phyloP scores from a whole-genome alignment of 2,329 filamentous ascomycete genomes.

The Phialophora chinensis region DNA sequence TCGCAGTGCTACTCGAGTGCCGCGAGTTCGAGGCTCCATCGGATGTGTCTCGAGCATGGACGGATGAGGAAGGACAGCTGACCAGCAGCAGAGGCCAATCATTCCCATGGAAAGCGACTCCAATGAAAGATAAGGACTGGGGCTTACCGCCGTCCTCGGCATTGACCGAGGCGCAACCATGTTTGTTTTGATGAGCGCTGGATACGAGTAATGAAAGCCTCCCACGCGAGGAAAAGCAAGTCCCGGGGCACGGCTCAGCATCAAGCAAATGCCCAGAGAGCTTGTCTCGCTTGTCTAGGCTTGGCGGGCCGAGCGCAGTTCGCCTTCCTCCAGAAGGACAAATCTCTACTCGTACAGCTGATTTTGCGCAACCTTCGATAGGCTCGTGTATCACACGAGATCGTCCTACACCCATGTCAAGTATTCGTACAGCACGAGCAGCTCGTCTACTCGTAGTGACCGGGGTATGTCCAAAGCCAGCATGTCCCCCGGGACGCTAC shows the following conservation, averaged over 20 bases:
- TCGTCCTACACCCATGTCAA: neutral
- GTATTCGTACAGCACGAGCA: neutral
- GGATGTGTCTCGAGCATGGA: neutral
- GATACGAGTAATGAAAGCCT: too few species aligned
- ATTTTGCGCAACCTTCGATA: neutral
- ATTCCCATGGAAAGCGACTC: neutral
- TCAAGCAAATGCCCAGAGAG: slow-evolving; percentile 21
- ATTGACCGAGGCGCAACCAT: neutral
- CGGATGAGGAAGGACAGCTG: neutral
- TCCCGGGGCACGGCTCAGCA: neutral
- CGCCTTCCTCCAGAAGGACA: neutral
- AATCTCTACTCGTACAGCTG: neutral
- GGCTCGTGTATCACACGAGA: neutral
- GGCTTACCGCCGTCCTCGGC: neutral
- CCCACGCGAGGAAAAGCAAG: neutral
- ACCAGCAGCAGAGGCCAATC: neutral
- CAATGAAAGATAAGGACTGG: neutral
- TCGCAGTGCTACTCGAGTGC: neutral
- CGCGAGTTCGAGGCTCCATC: too few species aligned
- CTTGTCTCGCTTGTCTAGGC: slow-evolving; percentile 11
- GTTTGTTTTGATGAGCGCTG: neutral
- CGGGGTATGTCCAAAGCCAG: slow-evolving; percentile 21
- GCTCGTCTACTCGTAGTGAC: neutral
- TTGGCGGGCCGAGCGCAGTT: neutral
- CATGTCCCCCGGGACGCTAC: slow-evolving; percentile 7